phyloP scores from a whole-genome alignment of 1,284 basidiomycete species.

The Trametes versicolor region DNA sequence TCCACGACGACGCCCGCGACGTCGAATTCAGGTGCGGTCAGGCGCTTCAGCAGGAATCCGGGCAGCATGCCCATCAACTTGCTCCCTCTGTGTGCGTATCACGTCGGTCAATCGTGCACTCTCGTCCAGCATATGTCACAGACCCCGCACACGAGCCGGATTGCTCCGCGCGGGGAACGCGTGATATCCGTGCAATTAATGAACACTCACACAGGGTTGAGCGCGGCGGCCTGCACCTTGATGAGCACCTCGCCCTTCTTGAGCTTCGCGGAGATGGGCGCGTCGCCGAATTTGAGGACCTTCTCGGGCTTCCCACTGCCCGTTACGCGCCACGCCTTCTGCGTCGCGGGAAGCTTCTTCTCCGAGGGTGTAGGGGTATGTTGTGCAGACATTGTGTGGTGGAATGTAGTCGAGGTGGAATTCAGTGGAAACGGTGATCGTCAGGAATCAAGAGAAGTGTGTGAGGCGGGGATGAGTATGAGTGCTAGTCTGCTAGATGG shows the following conservation, averaged over 20 bases:
- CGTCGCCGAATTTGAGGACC: constrained; percentile 54
- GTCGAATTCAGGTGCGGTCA: constrained; percentile 67
- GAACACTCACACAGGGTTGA: constrained; percentile 70
- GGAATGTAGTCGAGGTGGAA: background rate
- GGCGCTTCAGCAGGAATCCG: constrained; percentile 57
- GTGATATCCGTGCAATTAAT: background rate
- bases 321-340: constrained; percentile 49
- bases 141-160: background rate
- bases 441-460: background rate
- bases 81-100: constrained; percentile 52
- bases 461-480: no score
- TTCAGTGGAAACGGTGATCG: background rate
- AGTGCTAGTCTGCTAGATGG: no score
- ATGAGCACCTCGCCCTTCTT: constrained; percentile 62
- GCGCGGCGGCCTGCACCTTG: constrained; percentile 67
- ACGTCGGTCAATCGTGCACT: background rate
- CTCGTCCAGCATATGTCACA: background rate
- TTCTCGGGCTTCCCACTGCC: constrained; percentile 51
- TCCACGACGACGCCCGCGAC: constrained; percentile 69
- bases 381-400: constrained; percentile 13
- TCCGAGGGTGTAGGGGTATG: background rate
- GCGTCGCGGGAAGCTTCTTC: constrained; percentile 28
- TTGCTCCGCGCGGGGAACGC: background rate
- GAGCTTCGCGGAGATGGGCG: constrained; percentile 56
- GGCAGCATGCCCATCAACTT: constrained; percentile 66